Percentiles rank a stretch among this genome's conserved stretches.
These are phyloP conservation scores for Yarrowia sp. DNA, from an alignment of 805 yeast genomes.

Conservation along the genomic window DNA sequence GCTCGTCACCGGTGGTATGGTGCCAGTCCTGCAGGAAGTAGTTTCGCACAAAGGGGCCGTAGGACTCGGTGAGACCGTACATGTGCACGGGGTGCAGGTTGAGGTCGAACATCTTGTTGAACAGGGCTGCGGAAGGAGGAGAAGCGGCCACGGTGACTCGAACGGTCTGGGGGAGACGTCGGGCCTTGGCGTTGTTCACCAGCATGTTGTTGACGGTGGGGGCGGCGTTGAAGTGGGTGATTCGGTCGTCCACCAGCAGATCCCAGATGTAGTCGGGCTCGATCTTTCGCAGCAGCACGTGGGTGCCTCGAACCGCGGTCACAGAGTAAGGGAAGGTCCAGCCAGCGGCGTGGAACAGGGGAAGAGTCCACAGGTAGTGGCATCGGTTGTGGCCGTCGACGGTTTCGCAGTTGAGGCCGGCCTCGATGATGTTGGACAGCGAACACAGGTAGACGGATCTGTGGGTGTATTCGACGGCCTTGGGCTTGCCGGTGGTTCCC, in stretches of 20 bases:
- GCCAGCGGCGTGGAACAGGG: slow-evolving; percentile 52
- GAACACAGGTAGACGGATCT: slow-evolving; percentile 50
- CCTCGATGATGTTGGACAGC: slow-evolving; percentile 48
- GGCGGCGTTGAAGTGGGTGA: slow-evolving; percentile 51
- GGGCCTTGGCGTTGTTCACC: slow-evolving; percentile 47
- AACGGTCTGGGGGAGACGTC: slow-evolving; percentile 45
- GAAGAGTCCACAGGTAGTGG: slow-evolving; percentile 51
- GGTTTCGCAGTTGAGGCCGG: slow-evolving; percentile 47
- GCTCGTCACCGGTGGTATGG: slow-evolving; percentile 44
- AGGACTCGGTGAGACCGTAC: slow-evolving; percentile 52
- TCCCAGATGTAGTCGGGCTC: slow-evolving; percentile 50
- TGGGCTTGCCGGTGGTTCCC: slow-evolving; percentile 52
- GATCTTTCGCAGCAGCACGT: slow-evolving; percentile 49
- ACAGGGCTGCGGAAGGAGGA: slow-evolving; percentile 50
- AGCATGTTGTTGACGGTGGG: slow-evolving; percentile 52
- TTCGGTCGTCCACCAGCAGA: slow-evolving; percentile 44
- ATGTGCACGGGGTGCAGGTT: slow-evolving; percentile 50
- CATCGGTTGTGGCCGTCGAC: slow-evolving; percentile 46
- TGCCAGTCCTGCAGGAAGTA: slow-evolving; percentile 50
- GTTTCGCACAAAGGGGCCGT: slow-evolving; percentile 50
- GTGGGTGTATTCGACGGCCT: slow-evolving; percentile 52
- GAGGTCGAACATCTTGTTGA: slow-evolving; percentile 48
- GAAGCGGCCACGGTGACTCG: slow-evolving; percentile 51
- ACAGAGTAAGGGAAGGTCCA: slow-evolving; percentile 52
- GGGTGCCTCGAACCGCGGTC: slow-evolving; percentile 52